These are phyloP conservation scores for Yarrowia osloensis DNA, from an alignment of 805 yeast genomes.

Conservation along the genomic window DNA sequence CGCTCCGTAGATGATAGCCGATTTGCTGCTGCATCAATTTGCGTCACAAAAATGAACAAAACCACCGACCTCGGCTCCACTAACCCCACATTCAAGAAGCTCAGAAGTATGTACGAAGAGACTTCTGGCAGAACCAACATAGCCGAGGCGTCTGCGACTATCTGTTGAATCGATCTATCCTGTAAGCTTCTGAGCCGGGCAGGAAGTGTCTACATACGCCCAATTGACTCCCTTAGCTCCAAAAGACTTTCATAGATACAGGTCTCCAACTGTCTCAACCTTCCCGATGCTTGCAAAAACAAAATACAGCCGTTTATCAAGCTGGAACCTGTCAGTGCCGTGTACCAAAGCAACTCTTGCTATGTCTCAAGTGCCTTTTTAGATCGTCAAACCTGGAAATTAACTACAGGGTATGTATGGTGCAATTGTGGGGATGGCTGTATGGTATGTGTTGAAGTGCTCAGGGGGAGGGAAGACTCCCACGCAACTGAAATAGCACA, in stretches of 20 bases:
- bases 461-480: too few relatives aligned
- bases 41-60: too few relatives aligned
- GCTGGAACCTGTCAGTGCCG: not conserved
- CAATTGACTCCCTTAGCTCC: too few relatives aligned
- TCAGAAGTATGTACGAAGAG: slow-evolving; percentile 2
- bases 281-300: not conserved
- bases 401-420: not conserved
- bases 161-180: too few relatives aligned
- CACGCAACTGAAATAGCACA: too few relatives aligned
- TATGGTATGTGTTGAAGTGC: not conserved
- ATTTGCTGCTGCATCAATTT: not conserved
- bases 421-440: not conserved
- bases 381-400: not conserved
- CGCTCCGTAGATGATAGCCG: too few relatives aligned
- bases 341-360: not conserved
- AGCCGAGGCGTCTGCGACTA: not conserved
- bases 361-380: not conserved
- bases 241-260: not conserved
- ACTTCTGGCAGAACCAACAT: not conserved
- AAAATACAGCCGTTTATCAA: not conserved
- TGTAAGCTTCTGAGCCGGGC: not conserved
- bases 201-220: too few relatives aligned
- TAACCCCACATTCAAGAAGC: not conserved
- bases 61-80: slow-evolving; percentile 14
- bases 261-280: not conserved